Conservation (phyloP, 1,284 basidiomycete species). For the Porogramme epimiltina region DNA sequence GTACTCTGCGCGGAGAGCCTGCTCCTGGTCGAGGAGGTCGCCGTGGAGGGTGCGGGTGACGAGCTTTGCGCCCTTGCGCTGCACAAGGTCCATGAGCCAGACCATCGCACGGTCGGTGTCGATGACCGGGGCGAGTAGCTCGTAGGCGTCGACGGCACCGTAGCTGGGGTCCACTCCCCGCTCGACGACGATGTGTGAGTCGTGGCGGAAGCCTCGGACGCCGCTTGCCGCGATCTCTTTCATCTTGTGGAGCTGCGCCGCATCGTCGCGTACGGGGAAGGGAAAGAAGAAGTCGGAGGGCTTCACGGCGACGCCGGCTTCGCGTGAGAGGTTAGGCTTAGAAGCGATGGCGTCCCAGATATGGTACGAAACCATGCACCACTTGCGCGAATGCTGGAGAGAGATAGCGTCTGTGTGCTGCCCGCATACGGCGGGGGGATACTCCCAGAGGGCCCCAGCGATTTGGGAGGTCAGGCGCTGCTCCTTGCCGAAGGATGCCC, state of each 20-base stretch:
- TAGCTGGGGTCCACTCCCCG: constrained; percentile 32
- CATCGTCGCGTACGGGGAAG: constrained; percentile 30
- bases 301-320: constrained; percentile 26
- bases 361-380: constrained; percentile 37
- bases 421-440: constrained; percentile 38
- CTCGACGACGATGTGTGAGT: constrained; percentile 20
- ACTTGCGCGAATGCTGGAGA: constrained; percentile 32
- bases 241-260: constrained; percentile 36
- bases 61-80: constrained; percentile 31
- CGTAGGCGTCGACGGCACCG: constrained; percentile 38
- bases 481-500: constrained; percentile 21
- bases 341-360: constrained; percentile 27
- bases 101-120: constrained; percentile 40
- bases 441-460: constrained; percentile 38
- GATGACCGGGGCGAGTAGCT: constrained; percentile 36
- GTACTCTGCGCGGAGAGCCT: constrained; percentile 31
- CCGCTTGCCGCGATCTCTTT: constrained; percentile 29
- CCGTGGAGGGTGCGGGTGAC: constrained; percentile 31
- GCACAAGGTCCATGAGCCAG: constrained; percentile 33
- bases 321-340: constrained; percentile 15
- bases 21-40: constrained; percentile 31
- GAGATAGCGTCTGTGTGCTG: constrained; percentile 35
- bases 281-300: constrained; percentile 38
- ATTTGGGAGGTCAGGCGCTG: constrained; percentile 35
- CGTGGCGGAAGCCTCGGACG: constrained; percentile 35